Percentiles rank a stretch among this genome's conserved stretches.
phyloP scores from a whole-genome alignment of 2,329 filamentous ascomycete genomes.

The Sporothrix luriei region DNA sequence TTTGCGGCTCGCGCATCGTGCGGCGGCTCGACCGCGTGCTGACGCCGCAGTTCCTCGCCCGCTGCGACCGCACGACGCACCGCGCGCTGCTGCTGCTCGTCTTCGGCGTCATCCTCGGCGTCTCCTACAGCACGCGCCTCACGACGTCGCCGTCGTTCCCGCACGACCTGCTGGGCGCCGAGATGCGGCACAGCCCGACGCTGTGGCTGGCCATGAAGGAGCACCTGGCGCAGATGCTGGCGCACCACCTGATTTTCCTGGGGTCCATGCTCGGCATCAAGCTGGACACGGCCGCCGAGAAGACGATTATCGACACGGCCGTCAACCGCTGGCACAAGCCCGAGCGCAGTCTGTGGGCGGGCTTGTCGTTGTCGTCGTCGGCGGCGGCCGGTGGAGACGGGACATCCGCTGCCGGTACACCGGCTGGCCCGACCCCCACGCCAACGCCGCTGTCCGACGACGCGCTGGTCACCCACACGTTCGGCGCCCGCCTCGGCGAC shows the following conservation, averaged over 20 bases:
- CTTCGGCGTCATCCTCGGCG: conserved; percentile 40
- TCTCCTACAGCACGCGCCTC: conserved; percentile 38
- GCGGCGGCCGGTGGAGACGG: too few relatives aligned
- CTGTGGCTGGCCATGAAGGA: conserved; percentile 43
- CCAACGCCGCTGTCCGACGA: background rate
- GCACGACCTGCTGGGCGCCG: conserved; percentile 36
- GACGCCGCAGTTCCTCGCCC: conserved; percentile 41
- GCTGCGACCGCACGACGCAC: conserved; percentile 36
- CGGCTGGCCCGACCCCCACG: background rate
- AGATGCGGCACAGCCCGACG: conserved; percentile 42
- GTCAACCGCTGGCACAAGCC: conserved; percentile 41
- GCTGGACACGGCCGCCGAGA: conserved; percentile 40
- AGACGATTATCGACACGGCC: conserved; percentile 41
- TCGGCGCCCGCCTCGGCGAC: background rate
- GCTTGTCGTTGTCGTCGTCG: too few relatives aligned
- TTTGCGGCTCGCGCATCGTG: conserved; percentile 40
- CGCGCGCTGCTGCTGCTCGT: conserved; percentile 41
- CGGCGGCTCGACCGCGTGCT: conserved; percentile 41
- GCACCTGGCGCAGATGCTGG: conserved; percentile 43
- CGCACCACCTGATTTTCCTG: conserved; percentile 42
- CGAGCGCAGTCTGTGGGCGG: conserved; percentile 40
- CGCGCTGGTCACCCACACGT: background rate
- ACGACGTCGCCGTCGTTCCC: conserved; percentile 36
- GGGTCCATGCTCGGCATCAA: conserved; percentile 41
- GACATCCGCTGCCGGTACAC: background rate